phyloP scores from a whole-genome alignment of 352 stramenopile species.

The Phytopythium montanum region DNA sequence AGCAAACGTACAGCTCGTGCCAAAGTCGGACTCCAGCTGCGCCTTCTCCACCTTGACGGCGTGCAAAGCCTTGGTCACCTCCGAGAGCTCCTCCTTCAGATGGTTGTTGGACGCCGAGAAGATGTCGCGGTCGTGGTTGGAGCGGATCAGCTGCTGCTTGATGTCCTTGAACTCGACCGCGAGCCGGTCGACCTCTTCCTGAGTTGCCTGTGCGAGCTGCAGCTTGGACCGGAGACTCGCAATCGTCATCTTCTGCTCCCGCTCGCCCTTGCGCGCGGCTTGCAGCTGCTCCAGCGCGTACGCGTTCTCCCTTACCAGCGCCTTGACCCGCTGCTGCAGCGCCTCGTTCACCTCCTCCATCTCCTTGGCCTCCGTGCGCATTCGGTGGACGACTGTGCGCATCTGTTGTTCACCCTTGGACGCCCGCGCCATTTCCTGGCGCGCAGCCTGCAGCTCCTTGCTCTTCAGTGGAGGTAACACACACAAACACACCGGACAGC shows the following conservation, averaged over 20 bases:
- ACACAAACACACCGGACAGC: neutral
- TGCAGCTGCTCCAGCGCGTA: slow-evolving; percentile 79
- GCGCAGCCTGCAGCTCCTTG: slow-evolving; percentile 59
- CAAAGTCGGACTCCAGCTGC: slow-evolving; percentile 70
- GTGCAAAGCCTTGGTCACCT: slow-evolving; percentile 66
- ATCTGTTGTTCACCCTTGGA: slow-evolving; percentile 76
- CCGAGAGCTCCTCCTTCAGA: slow-evolving; percentile 63
- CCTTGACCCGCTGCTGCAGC: slow-evolving; percentile 71
- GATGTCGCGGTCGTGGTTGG: slow-evolving; percentile 72
- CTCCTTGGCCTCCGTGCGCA: slow-evolving; percentile 65
- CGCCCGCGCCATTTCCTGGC: slow-evolving; percentile 58
- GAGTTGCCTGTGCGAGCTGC: slow-evolving; percentile 53
- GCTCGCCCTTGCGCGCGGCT: slow-evolving; percentile 60
- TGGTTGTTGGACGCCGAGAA: slow-evolving; percentile 76
- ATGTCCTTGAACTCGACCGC: slow-evolving; percentile 55
- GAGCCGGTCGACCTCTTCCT: slow-evolving; percentile 65
- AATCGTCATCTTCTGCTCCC: slow-evolving; percentile 68
- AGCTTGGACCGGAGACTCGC: slow-evolving; percentile 63
- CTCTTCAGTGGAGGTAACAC: slow-evolving; percentile 20
- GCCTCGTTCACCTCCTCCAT: slow-evolving; percentile 71
- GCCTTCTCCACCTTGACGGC: slow-evolving; percentile 63
- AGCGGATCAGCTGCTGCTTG: slow-evolving; percentile 61
- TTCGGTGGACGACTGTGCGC: slow-evolving; percentile 53
- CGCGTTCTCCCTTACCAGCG: slow-evolving; percentile 71
- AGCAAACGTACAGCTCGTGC: slow-evolving; percentile 44